A percentile compares a stretch with the other conserved stretches of the same genome.
These are phyloP conservation scores for Funneliformis geosporum DNA, from an alignment of 192 early-diverging fungal species.

Conservation along the genomic window DNA sequence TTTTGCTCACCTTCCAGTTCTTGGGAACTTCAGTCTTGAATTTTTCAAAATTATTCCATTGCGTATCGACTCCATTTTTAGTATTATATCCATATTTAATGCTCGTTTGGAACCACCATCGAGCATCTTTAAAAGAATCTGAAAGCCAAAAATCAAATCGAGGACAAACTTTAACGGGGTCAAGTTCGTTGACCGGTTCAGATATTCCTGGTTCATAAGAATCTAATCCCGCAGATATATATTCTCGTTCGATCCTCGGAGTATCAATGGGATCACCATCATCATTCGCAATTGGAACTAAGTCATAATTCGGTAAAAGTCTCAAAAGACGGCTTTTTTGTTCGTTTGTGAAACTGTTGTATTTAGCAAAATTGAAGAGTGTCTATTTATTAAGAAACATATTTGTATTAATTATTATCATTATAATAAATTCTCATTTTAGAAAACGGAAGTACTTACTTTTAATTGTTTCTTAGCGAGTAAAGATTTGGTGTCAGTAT, in stretches of 20 bases:
- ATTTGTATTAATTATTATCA: too few relatives aligned
- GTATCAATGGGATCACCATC: constrained; percentile 23
- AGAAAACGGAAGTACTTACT: not conserved
- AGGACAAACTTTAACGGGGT: not conserved
- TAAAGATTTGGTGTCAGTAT: not conserved
- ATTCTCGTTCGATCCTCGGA: not conserved
- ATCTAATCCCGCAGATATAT: not conserved
- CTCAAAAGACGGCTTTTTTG: constrained; percentile 24
- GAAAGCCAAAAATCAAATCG: constrained; percentile 26
- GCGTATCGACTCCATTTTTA: not conserved
- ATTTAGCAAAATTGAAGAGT: constrained; percentile 8
- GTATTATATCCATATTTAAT: constrained; percentile 16
- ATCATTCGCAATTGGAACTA: constrained; percentile 25
- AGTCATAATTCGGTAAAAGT: constrained; percentile 4
- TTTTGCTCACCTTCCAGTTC: not conserved
- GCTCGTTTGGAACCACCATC: constrained; percentile 18
- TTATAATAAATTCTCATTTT: too few relatives aligned
- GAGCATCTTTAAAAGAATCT: constrained; percentile 9
- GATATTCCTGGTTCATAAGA: not conserved
- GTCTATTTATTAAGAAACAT: not conserved
- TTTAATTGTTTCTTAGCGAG: not conserved
- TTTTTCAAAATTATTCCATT: constrained; percentile 19
- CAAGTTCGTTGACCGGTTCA: not conserved
- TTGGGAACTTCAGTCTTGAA: not conserved
- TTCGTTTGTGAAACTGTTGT: constrained; percentile 8